These are phyloP conservation scores for Flaveria ramosissima DNA, from an alignment of 129 eudicot species.

Conservation along the genomic window DNA sequence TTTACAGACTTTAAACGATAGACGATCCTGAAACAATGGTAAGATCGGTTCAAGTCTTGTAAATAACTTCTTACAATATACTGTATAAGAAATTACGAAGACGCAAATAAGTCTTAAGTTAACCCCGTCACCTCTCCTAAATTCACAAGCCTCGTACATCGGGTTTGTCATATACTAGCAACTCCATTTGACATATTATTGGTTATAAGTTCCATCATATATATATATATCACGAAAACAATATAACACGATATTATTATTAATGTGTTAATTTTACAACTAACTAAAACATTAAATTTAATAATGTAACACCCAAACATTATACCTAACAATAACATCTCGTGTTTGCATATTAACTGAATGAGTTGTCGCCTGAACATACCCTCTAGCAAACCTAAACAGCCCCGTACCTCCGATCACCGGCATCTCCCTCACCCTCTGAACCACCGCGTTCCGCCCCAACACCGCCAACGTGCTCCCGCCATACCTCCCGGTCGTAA, in stretches of 20 bases:
- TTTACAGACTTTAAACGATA: too few species aligned
- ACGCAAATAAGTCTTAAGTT: too few species aligned
- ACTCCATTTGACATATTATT: too few species aligned
- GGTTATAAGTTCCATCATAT: too few species aligned
- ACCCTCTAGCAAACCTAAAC: constrained; percentile 53
- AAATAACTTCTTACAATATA: too few species aligned
- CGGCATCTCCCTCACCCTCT: constrained; percentile 57
- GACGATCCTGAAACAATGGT: too few species aligned
- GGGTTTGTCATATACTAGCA: too few species aligned
- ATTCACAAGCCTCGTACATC: too few species aligned
- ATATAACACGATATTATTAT: not conserved
- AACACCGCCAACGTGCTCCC: constrained; percentile 48
- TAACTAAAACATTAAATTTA: not conserved
- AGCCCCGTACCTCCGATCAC: constrained; percentile 50
- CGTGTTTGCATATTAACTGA: constrained; percentile 25
- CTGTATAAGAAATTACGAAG: too few species aligned
- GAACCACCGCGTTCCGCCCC: constrained; percentile 39
- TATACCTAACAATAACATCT: constrained; percentile 45
- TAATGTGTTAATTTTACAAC: not conserved
- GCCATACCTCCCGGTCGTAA: constrained; percentile 38
- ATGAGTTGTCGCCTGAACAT: constrained; percentile 42
- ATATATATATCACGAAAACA: too few species aligned
- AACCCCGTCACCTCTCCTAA: too few species aligned
- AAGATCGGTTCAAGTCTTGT: too few species aligned
- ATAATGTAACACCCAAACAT: constrained; percentile 45